Evolutionary conservation across 495 filamentous ascomycete species (phyloP).

Genomic region (Tuber aestivum): DNA sequence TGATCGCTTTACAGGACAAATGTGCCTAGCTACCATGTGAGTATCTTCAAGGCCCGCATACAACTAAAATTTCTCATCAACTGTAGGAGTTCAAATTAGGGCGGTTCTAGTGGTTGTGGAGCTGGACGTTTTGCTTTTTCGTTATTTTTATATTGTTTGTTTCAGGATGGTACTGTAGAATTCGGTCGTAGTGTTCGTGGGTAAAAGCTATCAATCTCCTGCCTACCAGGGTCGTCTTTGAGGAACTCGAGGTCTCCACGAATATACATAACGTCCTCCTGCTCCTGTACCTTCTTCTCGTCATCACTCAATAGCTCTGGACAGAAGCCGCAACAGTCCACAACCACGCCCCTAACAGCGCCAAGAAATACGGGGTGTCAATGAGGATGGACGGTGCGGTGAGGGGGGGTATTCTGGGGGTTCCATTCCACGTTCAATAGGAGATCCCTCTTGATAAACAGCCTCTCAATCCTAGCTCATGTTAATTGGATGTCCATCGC

Average conservation of each 20-base stretch:
- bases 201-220: conserved; percentile 67
- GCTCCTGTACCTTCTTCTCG: conserved; percentile 60
- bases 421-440: conserved; percentile 88
- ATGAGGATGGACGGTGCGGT: conserved; percentile 66
- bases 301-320: conserved; percentile 62
- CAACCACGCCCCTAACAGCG: conserved; percentile 58
- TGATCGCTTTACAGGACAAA: neutral
- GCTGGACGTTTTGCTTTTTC: too few relatives aligned
- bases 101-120: neutral
- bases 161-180: too few relatives aligned
- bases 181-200: conserved; percentile 45
- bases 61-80: neutral
- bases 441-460: conserved; percentile 71
- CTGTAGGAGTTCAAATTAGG: neutral
- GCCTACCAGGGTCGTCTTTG: conserved; percentile 71
- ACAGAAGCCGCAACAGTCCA: conserved; percentile 74
- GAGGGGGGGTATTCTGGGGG: conserved; percentile 50
- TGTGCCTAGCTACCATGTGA: neutral
- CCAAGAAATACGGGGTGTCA: conserved; percentile 65
- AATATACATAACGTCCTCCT: conserved; percentile 67
- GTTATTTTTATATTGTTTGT: too few relatives aligned
- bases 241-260: conserved; percentile 65
- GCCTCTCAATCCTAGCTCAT: conserved; percentile 55
- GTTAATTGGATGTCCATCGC: neutral
- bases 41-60: neutral